Evolutionary conservation across 805 yeast species (phyloP), one percentile per base, ranked within the genome.

Genomic region (Candida tallmaniae): DNA sequence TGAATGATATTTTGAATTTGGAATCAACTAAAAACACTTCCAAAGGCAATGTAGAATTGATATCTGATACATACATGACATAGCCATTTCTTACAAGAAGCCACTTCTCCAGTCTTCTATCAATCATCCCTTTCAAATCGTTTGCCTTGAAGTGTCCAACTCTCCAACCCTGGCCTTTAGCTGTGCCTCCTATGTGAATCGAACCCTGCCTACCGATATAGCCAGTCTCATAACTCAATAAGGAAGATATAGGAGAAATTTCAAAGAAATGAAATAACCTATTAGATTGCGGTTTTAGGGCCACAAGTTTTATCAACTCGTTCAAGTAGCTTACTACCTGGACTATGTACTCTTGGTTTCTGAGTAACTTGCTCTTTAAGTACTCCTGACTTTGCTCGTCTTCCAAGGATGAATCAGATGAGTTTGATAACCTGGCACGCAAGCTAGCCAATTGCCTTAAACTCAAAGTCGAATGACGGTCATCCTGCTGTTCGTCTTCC

Each of bases 31-130:
- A 50, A 47, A 93, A 93, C 0, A 93, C 96, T 45, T 93, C 99
- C 32, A 87, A 66, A 0, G 96, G 94, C 0, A 87, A 78, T 0
- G 97, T 85, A 4, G 94, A 83, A 47, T 81, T 76, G 38, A 89
- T 80, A 51, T 85, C 89, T 3, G 94, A 79, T 1, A 88, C 96
- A 53, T 85, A 84, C 62, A 83, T 76, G 27, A 93, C 69, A 50
- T 86, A 93, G 1, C 95, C 82, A 51, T 80, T 82, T 38, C 97
- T 73, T 2, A 93, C 76, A 37, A 93, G 62, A 42, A 87, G 78
- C 99, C 99, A 93, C 57, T 93, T 93, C 26, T 80, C 80, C 0
- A 94, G 80, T 46, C 94, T 90, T 58, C 99, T 78, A 44, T 76
- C 79, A 33, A 90, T 83, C 96, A 93, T 87, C 23, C 85, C 88